phyloP scores from a whole-genome alignment of 768 basidiomycete genomes.

The Tephrocybe sp. region DNA sequence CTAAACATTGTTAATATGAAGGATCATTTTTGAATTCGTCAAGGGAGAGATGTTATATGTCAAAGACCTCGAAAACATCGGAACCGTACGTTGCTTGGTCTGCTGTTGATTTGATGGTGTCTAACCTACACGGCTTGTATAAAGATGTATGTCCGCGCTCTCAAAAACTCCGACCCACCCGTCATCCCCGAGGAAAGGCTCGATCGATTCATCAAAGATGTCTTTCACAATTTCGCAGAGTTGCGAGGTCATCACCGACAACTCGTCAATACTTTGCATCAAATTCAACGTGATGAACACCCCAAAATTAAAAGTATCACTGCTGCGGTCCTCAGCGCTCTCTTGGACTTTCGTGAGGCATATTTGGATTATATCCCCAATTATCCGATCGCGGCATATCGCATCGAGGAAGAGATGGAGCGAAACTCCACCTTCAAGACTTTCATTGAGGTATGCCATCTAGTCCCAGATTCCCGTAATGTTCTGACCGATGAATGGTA shows the following conservation, averaged over 20 bases:
- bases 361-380: constrained; percentile 93
- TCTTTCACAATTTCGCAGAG: constrained; percentile 86
- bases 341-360: constrained; percentile 87
- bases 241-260: constrained; percentile 73
- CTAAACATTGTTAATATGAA: constrained; percentile 25
- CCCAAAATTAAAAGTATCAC: constrained; percentile 81
- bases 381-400: constrained; percentile 88
- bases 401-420: constrained; percentile 85
- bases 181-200: constrained; percentile 74
- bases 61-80: constrained; percentile 89
- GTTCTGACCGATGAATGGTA: constrained; percentile 16
- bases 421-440: constrained; percentile 75
- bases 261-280: constrained; percentile 77
- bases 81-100: constrained; percentile 51
- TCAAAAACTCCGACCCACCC: constrained; percentile 73
- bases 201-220: constrained; percentile 78
- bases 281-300: constrained; percentile 87
- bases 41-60: constrained; percentile 97
- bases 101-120: background rate
- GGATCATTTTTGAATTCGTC: constrained; percentile 92
- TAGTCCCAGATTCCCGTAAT: background rate
- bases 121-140: background rate
- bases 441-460: constrained; percentile 68
- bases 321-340: constrained; percentile 82
- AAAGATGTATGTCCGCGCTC: constrained; percentile 82